These are phyloP conservation scores for Erigeron canadensis DNA, from an alignment of 129 eudicot genomes.

Conservation along the genomic window DNA sequence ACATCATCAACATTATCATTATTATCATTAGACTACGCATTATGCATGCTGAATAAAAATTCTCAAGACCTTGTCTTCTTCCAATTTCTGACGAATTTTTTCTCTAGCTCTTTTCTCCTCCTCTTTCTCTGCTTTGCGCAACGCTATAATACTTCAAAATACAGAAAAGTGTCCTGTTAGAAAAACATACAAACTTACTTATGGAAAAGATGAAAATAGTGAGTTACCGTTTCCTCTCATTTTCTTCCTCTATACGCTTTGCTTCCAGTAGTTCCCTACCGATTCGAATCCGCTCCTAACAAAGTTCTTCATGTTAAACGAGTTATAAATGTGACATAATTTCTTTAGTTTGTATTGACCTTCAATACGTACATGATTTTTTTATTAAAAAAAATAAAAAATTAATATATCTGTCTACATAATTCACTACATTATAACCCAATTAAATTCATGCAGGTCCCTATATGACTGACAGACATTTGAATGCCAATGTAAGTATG, in stretches of 20 bases:
- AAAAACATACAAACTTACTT: constrained; percentile 1
- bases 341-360: constrained; percentile 5
- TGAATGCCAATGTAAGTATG: background rate
- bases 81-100: constrained; percentile 78
- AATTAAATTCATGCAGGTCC: background rate
- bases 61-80: constrained; percentile 75
- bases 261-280: constrained; percentile 96
- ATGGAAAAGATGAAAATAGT: background rate
- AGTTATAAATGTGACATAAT: background rate
- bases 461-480: constrained; percentile 1
- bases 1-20: background rate
- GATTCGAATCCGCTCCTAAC: constrained; percentile 80
- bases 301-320: background rate
- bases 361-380: background rate
- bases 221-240: constrained; percentile 87
- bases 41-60: background rate
- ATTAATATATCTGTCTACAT: background rate
- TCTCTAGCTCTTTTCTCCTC: constrained; percentile 92
- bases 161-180: background rate
- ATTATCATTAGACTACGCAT: background rate
- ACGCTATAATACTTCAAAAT: constrained; percentile 60
- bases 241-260: constrained; percentile 87
- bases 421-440: background rate
- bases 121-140: constrained; percentile 88
- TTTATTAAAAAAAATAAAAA: background rate